Evolutionary conservation across 2,329 filamentous ascomycete species (phyloP), one percentile per base, ranked within the genome.

Genomic region (Cryphonectria nitschkei): DNA sequence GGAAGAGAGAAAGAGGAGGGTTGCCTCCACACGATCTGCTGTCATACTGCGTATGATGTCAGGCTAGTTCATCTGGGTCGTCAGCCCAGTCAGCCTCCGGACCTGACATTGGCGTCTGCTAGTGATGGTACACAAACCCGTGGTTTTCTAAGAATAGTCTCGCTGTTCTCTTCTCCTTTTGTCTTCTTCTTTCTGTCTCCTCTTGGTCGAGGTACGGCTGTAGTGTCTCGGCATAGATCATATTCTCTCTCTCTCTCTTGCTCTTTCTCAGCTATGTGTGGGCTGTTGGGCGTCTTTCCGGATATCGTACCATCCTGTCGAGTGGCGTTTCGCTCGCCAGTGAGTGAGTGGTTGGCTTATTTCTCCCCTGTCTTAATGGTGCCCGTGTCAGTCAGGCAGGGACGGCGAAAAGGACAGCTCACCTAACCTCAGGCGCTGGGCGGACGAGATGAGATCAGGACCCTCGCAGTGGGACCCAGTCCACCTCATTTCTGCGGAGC

Each of bases 11-110:
- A 5, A 14, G 2, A 26, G 54, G 43, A 22, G 37, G 46, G 19
- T 22, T 58, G 52, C 50, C 58, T 60, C 54, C 19, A 22, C 34
- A 34, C 50, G 37, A 43, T 65, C 67, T 60, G 65, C 60, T 56
- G 61, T 68, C 67, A 52, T 67, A 65, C 68, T 67, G 68, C 70
- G 52, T 52, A 70, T 72, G 65, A 72, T 71, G 70, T 71, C 70
- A 71, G 70, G 52, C 41, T 29, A 56, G 67, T 58, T 66, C 68
- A 66, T 65, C 60, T 50, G 68, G 63, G 58, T 37, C 39, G 64
- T 67, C 46, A 52, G 46, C 61, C 66, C 63, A 50, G 65, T 72
- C 68, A 70, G 70, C 70, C 70, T 65, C 68, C 52, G 65, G 68
- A 65, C 56, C 54, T 67, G 70, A 52, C 68, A 69, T 56, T 63